phyloP scores from a whole-genome alignment of 352 stramenopile genomes.

The Nothophytophthora sp. region DNA sequence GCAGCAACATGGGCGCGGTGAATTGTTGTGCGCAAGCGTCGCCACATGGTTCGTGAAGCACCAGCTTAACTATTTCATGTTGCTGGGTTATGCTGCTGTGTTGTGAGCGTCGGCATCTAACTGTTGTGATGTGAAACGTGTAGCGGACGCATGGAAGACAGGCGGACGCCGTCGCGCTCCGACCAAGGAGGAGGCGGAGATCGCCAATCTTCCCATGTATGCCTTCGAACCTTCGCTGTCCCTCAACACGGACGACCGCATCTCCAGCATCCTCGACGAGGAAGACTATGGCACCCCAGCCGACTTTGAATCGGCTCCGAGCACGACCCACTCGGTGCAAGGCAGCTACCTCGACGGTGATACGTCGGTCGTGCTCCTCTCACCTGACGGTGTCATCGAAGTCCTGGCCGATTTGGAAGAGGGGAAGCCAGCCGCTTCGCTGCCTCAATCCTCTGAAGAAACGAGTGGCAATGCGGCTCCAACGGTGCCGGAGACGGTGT shows the following conservation, averaged over 20 bases:
- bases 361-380: conserved; percentile 22
- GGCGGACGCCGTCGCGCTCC: conserved; percentile 10
- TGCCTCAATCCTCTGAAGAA: neutral
- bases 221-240: conserved; percentile 40
- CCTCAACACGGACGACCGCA: conserved; percentile 22
- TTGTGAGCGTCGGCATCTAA: too few relatives aligned
- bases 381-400: conserved; percentile 19
- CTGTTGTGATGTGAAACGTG: too few relatives aligned
- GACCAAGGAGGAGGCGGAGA: conserved; percentile 22
- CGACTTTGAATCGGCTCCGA: conserved; percentile 8
- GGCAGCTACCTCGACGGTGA: conserved; percentile 11
- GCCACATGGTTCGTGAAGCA: conserved; percentile 21
- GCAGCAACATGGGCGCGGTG: conserved; percentile 24
- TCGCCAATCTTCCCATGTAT: conserved; percentile 36
- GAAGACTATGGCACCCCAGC: conserved; percentile 8
- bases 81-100: too few relatives aligned
- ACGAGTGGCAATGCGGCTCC: conserved; percentile 12
- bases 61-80: too few relatives aligned
- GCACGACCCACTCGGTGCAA: conserved; percentile 15
- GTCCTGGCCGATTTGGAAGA: conserved; percentile 11
- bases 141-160: conserved; percentile 32
- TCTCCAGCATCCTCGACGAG: conserved; percentile 11
- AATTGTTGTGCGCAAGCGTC: conserved; percentile 42
- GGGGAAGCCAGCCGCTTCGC: neutral
- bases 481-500: conserved; percentile 16